phyloP scores from a whole-genome alignment of 306 rosid genomes.

The Abrus precatorius region DNA sequence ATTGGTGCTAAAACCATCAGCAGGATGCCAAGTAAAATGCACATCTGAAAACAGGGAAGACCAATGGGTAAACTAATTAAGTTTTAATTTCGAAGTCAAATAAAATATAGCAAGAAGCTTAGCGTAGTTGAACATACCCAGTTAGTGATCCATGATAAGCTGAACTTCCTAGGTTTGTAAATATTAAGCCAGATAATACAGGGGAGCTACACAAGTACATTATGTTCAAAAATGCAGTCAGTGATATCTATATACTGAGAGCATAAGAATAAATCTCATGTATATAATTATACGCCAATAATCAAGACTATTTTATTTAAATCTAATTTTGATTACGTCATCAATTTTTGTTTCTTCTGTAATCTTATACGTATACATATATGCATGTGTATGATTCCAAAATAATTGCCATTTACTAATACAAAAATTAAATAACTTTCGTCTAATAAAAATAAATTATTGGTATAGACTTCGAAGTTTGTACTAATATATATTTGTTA shows the following conservation, averaged over 20 bases:
- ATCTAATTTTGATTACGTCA: no score
- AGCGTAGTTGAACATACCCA: constrained; percentile 66
- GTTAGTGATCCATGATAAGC: constrained; percentile 71
- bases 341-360: no score
- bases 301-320: no score
- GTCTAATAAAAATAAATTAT: no score
- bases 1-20: constrained; percentile 75
- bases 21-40: constrained; percentile 69
- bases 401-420: no score
- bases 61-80: neutral
- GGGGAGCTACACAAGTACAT: constrained; percentile 65
- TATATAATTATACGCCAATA: neutral
- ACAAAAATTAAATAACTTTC: no score
- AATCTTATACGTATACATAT: neutral
- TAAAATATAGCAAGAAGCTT: neutral
- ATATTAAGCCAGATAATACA: constrained; percentile 76
- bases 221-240: neutral
- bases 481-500: no score
- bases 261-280: neutral
- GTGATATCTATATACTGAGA: neutral
- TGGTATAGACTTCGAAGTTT: no score
- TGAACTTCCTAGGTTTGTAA: constrained; percentile 65
- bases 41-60: constrained; percentile 57
- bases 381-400: no score
- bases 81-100: neutral